These are phyloP conservation scores for Fraxinus xanthoxyloides DNA, from an alignment of 305 asterid genomes.

Conservation along the genomic window DNA sequence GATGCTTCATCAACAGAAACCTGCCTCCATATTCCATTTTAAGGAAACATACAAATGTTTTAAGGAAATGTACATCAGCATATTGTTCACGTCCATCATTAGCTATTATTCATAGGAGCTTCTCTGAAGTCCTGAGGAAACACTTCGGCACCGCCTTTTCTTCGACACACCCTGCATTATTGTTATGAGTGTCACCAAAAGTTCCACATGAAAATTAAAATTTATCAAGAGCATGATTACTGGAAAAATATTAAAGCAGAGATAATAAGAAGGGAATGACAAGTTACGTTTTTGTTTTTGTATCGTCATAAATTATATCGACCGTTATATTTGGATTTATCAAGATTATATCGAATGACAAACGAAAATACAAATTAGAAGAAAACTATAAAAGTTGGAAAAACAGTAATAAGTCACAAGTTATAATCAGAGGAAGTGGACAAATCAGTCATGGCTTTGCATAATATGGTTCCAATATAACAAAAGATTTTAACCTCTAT, in stretches of 20 bases:
- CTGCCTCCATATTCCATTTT: neutral
- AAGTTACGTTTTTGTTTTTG: neutral
- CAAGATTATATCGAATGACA: neutral
- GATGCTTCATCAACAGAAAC: neutral
- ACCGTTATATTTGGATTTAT: neutral
- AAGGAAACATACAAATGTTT: neutral
- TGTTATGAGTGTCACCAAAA: neutral
- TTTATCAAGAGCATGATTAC: neutral
- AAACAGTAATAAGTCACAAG: neutral
- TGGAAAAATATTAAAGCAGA: neutral
- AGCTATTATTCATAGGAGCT: neutral
- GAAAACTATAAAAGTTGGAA: neutral
- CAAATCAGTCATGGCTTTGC: neutral
- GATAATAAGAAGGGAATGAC: neutral
- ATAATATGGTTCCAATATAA: neutral
- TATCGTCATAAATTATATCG: neutral
- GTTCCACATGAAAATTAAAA: neutral
- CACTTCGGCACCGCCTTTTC: constrained; percentile 9
- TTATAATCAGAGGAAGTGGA: neutral
- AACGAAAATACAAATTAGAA: neutral
- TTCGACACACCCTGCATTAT: neutral
- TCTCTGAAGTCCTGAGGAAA: constrained; percentile 5
- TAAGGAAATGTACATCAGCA: neutral
- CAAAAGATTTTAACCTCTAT: neutral
- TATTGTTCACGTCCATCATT: neutral